Evolutionary conservation across 805 yeast genomes (phyloP).

Genomic region (Candida maris): DNA sequence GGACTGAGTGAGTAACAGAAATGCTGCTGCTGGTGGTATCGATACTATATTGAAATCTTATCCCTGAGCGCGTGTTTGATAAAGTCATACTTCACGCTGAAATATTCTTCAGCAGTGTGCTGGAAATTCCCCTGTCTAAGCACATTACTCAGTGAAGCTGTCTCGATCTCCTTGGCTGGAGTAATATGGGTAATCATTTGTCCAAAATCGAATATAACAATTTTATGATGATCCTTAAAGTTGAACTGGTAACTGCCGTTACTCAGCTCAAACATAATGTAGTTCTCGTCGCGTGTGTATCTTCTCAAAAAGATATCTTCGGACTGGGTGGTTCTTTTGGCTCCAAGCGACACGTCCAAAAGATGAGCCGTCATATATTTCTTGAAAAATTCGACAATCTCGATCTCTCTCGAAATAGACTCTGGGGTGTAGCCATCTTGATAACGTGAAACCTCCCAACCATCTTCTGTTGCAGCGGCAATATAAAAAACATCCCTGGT

Average conservation of each 20-base stretch:
- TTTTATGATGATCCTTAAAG: conserved; percentile 90
- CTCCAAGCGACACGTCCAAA: conserved; percentile 70
- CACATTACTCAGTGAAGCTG: conserved; percentile 52
- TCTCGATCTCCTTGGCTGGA: conserved; percentile 67
- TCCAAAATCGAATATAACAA: conserved; percentile 76
- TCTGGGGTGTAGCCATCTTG: conserved; percentile 40
- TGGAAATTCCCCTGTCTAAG: conserved; percentile 40
- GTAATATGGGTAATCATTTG: conserved; percentile 76
- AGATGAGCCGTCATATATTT: conserved; percentile 89
- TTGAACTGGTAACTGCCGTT: conserved; percentile 93
- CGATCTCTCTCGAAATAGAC: conserved; percentile 63
- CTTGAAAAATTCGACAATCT: conserved; percentile 83
- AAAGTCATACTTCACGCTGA: conserved; percentile 46
- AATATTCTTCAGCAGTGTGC: conserved; percentile 42
- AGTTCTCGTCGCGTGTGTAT: conserved; percentile 73
- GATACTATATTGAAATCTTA: conserved; percentile 28
- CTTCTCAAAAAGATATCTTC: conserved; percentile 77
- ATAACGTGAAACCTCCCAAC: conserved; percentile 53
- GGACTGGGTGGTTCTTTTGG: conserved; percentile 41
- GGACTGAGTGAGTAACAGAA: too few species aligned
- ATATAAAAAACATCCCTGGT: conserved; percentile 65
- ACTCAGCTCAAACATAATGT: conserved; percentile 88
- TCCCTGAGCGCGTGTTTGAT: conserved; percentile 66
- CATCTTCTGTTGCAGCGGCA: conserved; percentile 43
- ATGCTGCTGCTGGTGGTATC: conserved; percentile 3